A percentile compares a stretch with the other conserved stretches of the same genome.
These are phyloP conservation scores for Cercospora sojina DNA, from an alignment of 2,329 filamentous ascomycete species.

Conservation along the genomic window DNA sequence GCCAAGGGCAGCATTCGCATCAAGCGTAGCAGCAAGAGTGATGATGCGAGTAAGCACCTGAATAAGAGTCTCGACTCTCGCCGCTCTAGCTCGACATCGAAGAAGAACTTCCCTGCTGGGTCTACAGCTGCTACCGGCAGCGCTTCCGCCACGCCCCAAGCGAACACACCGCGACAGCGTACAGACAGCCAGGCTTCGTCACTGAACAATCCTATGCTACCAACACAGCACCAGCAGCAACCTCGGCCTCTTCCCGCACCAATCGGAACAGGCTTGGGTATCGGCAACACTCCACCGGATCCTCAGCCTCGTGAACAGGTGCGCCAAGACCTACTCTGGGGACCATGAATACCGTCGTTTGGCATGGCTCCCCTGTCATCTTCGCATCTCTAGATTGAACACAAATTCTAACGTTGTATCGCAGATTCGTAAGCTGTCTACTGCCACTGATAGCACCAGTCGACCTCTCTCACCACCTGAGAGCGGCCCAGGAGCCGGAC, in stretches of 20 bases:
- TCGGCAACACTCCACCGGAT: slow-evolving; percentile 9
- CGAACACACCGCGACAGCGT: slow-evolving; percentile 21
- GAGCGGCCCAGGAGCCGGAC: not conserved
- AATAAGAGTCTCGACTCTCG: slow-evolving; percentile 89
- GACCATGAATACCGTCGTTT: slow-evolving; percentile 39
- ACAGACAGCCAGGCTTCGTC: slow-evolving; percentile 29
- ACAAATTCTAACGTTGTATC: slow-evolving; percentile 2
- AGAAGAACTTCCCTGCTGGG: slow-evolving; percentile 61
- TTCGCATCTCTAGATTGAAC: not conserved
- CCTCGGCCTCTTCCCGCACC: slow-evolving; percentile 18
- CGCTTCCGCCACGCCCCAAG: slow-evolving; percentile 15
- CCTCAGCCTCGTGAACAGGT: slow-evolving; percentile 28
- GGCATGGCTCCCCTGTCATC: slow-evolving; percentile 4
- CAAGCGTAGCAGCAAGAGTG: slow-evolving; percentile 44
- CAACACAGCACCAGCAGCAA: slow-evolving; percentile 12
- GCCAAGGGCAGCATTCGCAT: slow-evolving; percentile 67
- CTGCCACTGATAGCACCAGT: slow-evolving; percentile 3
- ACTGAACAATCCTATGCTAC: slow-evolving; percentile 15
- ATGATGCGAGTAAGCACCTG: slow-evolving; percentile 52
- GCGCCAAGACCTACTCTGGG: slow-evolving; percentile 29
- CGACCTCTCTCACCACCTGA: slow-evolving; percentile 3
- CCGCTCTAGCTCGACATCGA: slow-evolving; percentile 81
- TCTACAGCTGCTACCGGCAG: slow-evolving; percentile 19
- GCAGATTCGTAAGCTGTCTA: slow-evolving; percentile 24
- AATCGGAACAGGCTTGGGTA: slow-evolving; percentile 22